Percentiles rank a stretch among this genome's conserved stretches.
Conservation (phyloP, 1,139 yeast genomes). For the Dujonia santamariae region DNA sequence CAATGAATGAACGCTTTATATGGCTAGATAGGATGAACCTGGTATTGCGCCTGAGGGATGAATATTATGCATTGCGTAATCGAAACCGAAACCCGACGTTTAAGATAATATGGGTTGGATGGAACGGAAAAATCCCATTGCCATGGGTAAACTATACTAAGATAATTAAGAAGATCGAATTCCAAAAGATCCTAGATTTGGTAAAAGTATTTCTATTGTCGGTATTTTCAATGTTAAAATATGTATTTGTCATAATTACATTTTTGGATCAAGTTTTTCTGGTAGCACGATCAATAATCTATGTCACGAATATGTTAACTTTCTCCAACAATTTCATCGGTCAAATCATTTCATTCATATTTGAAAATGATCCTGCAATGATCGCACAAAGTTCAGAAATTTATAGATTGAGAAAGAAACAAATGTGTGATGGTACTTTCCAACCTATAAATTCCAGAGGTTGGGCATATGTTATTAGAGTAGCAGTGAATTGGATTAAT, state of each 20-base stretch:
- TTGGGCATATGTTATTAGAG: too few species aligned
- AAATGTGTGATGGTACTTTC: too few species aligned
- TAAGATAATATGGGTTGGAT: constrained; percentile 1
- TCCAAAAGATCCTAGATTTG: too few species aligned
- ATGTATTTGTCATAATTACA: background rate
- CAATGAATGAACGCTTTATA: background rate
- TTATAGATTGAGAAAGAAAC: too few species aligned
- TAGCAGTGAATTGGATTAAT: too few species aligned
- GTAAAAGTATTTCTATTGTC: background rate
- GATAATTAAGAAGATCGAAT: background rate
- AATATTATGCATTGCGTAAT: background rate
- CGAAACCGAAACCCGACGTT: background rate
- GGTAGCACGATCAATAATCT: too few species aligned
- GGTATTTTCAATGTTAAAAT: background rate
- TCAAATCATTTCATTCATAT: constrained; percentile 3
- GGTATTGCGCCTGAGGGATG: background rate
- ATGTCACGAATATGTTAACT: constrained; percentile 1
- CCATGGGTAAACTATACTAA: background rate
- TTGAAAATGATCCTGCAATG: background rate
- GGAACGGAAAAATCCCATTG: constrained; percentile 1
- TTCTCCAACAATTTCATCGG: constrained; percentile 4
- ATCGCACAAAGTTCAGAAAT: background rate
- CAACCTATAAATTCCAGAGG: too few species aligned
- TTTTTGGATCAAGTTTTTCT: too few species aligned
- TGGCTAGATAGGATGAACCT: background rate